Conservation (phyloP, 2,329 filamentous ascomycete species). For the Colletotrichum caudatum region DNA sequence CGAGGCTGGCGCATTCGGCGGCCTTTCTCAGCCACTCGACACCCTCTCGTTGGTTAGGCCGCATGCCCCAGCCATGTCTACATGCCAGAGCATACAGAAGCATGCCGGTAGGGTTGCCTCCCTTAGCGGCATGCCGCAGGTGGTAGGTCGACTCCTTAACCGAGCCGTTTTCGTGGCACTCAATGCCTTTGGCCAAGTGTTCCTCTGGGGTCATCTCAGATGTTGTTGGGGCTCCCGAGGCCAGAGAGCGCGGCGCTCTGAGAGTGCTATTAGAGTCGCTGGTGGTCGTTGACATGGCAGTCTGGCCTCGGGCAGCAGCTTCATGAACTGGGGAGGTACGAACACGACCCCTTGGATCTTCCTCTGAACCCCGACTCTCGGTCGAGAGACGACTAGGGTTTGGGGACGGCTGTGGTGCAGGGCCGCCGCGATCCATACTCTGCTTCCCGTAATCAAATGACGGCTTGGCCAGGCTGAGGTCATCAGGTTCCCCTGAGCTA, state of each 20-base stretch:
- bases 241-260: slow-evolving; percentile 56
- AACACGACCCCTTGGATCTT: slow-evolving; percentile 60
- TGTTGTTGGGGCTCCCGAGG: slow-evolving; percentile 65
- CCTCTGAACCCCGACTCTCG: slow-evolving; percentile 61
- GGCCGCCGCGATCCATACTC: slow-evolving; percentile 57
- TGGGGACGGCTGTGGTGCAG: slow-evolving; percentile 58
- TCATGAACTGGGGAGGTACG: slow-evolving; percentile 55
- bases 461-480: slow-evolving; percentile 56
- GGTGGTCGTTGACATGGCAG: slow-evolving; percentile 62
- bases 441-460: slow-evolving; percentile 64
- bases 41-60: slow-evolving; percentile 88
- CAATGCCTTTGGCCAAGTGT: slow-evolving; percentile 89
- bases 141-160: slow-evolving; percentile 97
- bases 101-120: slow-evolving; percentile 93
- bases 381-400: slow-evolving; percentile 60
- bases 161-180: slow-evolving; percentile 87
- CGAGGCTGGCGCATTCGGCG: slow-evolving; percentile 83
- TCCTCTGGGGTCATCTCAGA: slow-evolving; percentile 85
- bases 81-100: slow-evolving; percentile 94
- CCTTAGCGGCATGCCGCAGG: slow-evolving; percentile 86
- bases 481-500: slow-evolving; percentile 64
- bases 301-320: slow-evolving; percentile 54
- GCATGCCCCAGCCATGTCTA: slow-evolving; percentile 97
- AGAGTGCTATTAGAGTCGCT: slow-evolving; percentile 69
- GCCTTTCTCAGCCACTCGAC: slow-evolving; percentile 94